Conservation (phyloP, 768 basidiomycete genomes). For the Leccinum barrowsii region DNA sequence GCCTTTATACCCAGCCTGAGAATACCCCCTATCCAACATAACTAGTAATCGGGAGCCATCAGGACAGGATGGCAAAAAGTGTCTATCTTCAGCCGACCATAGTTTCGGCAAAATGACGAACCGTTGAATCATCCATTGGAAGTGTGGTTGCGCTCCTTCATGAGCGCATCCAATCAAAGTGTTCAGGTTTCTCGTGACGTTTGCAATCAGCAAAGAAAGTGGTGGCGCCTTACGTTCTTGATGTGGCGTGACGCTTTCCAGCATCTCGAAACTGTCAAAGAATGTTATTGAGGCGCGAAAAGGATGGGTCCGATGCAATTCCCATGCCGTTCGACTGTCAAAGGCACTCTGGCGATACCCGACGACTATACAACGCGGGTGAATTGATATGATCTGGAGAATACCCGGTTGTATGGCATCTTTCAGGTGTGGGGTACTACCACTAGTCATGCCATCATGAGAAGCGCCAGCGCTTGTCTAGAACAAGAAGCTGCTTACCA, state of each 20-base stretch:
- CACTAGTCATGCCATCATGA: too few species aligned
- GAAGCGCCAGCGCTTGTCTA: too few species aligned
- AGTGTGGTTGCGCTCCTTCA: neutral
- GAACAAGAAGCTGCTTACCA: too few species aligned
- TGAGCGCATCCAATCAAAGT: neutral
- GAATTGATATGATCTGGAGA: neutral
- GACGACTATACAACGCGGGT: neutral
- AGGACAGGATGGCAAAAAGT: too few species aligned
- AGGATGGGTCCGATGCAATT: neutral
- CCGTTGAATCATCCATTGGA: too few species aligned
- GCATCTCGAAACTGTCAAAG: neutral
- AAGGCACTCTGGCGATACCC: neutral
- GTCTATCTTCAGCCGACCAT: too few species aligned
- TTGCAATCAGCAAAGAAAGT: neutral
- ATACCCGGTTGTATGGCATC: too few species aligned
- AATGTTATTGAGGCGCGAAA: neutral
- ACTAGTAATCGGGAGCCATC: neutral
- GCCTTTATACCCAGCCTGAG: slow-evolving; percentile 1
- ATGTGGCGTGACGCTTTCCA: neutral
- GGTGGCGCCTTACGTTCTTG: neutral
- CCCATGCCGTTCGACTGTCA: too few species aligned
- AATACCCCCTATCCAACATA: neutral
- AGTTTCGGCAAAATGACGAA: too few species aligned
- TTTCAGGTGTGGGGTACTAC: too few species aligned
- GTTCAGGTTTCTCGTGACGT: neutral